A percentile compares a stretch with the other conserved stretches of the same genome.
phyloP scores from a whole-genome alignment of 345 rosid species.

The Aethionema arabicum region DNA sequence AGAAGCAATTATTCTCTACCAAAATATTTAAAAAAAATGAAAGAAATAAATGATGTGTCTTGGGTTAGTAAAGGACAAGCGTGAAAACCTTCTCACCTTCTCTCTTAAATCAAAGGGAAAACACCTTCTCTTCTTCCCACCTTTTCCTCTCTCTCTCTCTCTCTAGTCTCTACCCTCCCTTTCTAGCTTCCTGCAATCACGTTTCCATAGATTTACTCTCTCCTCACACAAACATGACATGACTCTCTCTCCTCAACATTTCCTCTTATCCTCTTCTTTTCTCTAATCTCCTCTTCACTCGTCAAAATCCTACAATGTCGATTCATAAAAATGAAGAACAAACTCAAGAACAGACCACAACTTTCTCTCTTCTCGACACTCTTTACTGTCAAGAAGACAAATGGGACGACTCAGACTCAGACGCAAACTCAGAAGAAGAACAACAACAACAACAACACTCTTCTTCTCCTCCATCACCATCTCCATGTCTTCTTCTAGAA shows the following conservation, averaged over 20 bases:
- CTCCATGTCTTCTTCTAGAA: constrained; percentile 44
- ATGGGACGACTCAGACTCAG: constrained; percentile 48
- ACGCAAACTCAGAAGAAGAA: constrained; percentile 34
- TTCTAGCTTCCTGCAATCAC: constrained; percentile 26
- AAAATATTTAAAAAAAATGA: constrained; percentile 5
- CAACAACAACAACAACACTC: constrained; percentile 31
- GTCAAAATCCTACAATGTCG: constrained; percentile 45
- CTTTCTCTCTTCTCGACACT: constrained; percentile 50
- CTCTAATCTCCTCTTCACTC: constrained; percentile 26
- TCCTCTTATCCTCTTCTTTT: constrained; percentile 27
- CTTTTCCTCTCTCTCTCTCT: constrained; percentile 24
- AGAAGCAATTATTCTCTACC: neutral
- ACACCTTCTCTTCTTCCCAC: constrained; percentile 34
- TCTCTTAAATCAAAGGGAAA: constrained; percentile 46
- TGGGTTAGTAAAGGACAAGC: constrained; percentile 48
- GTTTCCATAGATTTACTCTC: constrained; percentile 32
- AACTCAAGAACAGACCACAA: constrained; percentile 28
- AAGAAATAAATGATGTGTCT: neutral
- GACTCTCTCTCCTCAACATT: constrained; percentile 21
- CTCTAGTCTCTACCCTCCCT: constrained; percentile 23
- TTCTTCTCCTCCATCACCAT: constrained; percentile 31
- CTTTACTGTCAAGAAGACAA: constrained; percentile 75
- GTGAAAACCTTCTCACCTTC: constrained; percentile 45
- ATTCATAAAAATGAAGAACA: constrained; percentile 34
- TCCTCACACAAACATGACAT: no score